Evolutionary conservation across 768 basidiomycete genomes (phyloP), one percentile per base, ranked within the genome.

Genomic region (Chiua virens): DNA sequence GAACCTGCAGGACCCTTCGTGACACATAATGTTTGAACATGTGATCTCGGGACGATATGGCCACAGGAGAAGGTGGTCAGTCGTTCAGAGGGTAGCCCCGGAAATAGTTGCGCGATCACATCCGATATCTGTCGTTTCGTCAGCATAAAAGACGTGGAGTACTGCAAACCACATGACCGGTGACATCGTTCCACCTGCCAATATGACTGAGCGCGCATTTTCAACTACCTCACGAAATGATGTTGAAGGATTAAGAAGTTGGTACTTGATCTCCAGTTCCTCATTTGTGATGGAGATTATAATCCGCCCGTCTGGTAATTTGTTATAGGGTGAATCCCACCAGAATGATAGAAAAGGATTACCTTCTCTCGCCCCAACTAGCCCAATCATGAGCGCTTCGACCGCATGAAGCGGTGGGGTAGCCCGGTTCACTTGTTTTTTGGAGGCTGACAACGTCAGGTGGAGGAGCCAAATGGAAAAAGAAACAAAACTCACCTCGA

Each of bases 161-260:
- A 18, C 1, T 0, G 15, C 8, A 20, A 50, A 40, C 60, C 72
- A 47, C n/a, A 76, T 46, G 47, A 97, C 92, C n/a, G 96, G 96
- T 8, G 93, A 92, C 97, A 99, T 98, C 0, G 96, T 99, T 5
- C 96, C 96, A 9, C 96, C 96, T 8, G 97, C 96, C 35, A 99
- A 75, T 25, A 98, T 72, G n/a, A 98, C 85, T 3, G 89, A 80
- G 34, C 92, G 75, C 1, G 94, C 92, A 22, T 78, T 75, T 18
- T 92, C 84, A 1, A 92, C 82, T 7, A 98, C 80, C n/a, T 92
- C 88, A 48, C 78, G 74, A 63, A 98, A 98, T 50, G 85, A 78
- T 7, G 90, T 87, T 1, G 91, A 82, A 2, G 97, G 95, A 61
- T 98, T 98, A 21, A 99, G 79, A 18, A 93, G 83, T 55, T 97